Conservation (phyloP, 2,329 filamentous ascomycete species). For the Dothidotthia symphoricarpi region DNA sequence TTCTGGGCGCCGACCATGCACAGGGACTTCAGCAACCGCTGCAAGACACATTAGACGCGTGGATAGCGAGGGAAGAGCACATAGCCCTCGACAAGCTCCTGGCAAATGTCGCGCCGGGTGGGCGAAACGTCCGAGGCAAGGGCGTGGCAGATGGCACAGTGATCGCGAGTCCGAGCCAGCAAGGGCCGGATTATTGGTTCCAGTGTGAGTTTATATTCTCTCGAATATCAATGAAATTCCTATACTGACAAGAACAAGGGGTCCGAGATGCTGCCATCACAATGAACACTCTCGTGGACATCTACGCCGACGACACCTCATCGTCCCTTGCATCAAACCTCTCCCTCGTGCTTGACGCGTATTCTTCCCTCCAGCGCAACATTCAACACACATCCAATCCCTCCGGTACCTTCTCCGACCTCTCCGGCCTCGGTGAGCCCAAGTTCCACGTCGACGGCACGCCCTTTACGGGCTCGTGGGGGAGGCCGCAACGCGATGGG, state of each 20-base stretch:
- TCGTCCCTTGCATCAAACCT: conserved; percentile 28
- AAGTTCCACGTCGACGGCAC: conserved; percentile 44
- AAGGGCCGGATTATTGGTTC: conserved; percentile 46
- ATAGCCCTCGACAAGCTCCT: conserved; percentile 42
- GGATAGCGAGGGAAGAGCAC: conserved; percentile 39
- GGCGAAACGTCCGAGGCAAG: conserved; percentile 35
- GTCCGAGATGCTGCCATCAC: conserved; percentile 48
- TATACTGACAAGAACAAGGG: conserved; percentile 28
- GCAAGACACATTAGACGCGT: conserved; percentile 32
- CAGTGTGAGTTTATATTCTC: conserved; percentile 36
- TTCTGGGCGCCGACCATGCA: conserved; percentile 16
- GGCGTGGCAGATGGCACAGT: conserved; percentile 43
- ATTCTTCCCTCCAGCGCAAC: conserved; percentile 33
- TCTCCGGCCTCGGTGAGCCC: conserved; percentile 45
- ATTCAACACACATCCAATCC: conserved; percentile 44
- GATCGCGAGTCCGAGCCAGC: conserved; percentile 45
- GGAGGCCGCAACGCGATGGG: conserved; percentile 47
- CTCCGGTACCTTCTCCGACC: conserved; percentile 37
- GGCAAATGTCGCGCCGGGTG: conserved; percentile 46
- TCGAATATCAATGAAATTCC: neutral
- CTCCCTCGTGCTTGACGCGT: conserved; percentile 34
- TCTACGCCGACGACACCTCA: conserved; percentile 38
- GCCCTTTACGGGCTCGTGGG: conserved; percentile 42
- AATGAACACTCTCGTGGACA: conserved; percentile 42
- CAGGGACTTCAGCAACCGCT: conserved; percentile 29